phyloP scores from a whole-genome alignment of 1,284 basidiomycete genomes.

The Marasmius tenuissimus region DNA sequence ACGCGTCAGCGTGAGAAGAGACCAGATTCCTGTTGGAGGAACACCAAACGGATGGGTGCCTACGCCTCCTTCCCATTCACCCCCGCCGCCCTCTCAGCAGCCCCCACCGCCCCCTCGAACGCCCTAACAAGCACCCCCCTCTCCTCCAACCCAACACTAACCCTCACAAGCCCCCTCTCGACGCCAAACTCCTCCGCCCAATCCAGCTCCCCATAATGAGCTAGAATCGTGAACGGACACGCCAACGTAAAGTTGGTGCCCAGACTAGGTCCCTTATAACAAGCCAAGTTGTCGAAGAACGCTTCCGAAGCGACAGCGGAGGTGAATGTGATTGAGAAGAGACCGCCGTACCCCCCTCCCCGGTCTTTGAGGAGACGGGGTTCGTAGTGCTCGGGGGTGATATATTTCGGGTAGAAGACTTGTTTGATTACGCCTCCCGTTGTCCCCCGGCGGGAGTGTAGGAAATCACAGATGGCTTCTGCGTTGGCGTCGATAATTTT shows the following conservation, averaged over 20 bases:
- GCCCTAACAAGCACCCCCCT: slow-evolving; percentile 54
- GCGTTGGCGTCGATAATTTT: slow-evolving; percentile 83
- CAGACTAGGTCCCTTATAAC: slow-evolving; percentile 90
- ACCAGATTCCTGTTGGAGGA: slow-evolving; percentile 19
- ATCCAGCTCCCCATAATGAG: slow-evolving; percentile 88
- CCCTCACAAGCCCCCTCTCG: slow-evolving; percentile 80
- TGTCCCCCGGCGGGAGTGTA: slow-evolving; percentile 58
- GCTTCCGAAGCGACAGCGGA: slow-evolving; percentile 66
- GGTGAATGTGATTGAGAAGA: slow-evolving; percentile 91
- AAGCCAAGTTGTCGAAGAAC: slow-evolving; percentile 87
- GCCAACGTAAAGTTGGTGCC: slow-evolving; percentile 97
- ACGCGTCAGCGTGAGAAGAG: too few relatives aligned
- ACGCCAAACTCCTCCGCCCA: slow-evolving; percentile 93
- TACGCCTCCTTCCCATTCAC: background rate
- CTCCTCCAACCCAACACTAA: slow-evolving; percentile 92
- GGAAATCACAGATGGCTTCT: slow-evolving; percentile 77
- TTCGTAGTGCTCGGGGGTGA: slow-evolving; percentile 75
- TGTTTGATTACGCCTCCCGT: slow-evolving; percentile 65
- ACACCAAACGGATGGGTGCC: slow-evolving; percentile 4
- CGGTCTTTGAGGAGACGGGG: slow-evolving; percentile 51
- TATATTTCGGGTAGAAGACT: slow-evolving; percentile 90
- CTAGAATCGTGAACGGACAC: slow-evolving; percentile 91
- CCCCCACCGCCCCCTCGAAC: slow-evolving; percentile 69
- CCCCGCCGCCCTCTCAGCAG: slow-evolving; percentile 53
- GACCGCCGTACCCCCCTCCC: slow-evolving; percentile 81